These are phyloP conservation scores for Tolypocladium ovalisporum DNA, from an alignment of 2,329 filamentous ascomycete species.

Conservation along the genomic window DNA sequence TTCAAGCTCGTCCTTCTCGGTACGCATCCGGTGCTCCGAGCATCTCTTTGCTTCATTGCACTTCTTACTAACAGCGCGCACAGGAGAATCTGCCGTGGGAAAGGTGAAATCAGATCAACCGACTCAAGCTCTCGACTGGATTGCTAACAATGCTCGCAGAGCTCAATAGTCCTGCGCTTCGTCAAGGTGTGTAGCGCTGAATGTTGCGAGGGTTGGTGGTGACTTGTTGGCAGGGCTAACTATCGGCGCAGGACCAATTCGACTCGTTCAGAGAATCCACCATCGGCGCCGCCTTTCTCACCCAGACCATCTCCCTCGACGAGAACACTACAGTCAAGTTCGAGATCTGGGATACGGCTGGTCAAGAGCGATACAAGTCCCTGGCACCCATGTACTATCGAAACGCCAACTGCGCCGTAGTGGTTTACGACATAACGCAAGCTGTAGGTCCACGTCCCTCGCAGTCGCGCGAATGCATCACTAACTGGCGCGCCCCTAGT, in stretches of 20 bases:
- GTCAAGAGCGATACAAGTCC: conserved; percentile 98
- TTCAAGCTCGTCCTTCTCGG: conserved; percentile 97
- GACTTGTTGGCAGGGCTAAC: conserved; percentile 4
- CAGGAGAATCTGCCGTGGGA: conserved; percentile 97
- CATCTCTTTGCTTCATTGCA: neutral
- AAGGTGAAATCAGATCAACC: conserved; percentile 52
- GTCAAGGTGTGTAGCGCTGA: conserved; percentile 69
- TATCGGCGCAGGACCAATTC: conserved; percentile 73
- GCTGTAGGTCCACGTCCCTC: conserved; percentile 53
- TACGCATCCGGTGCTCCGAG: conserved; percentile 32
- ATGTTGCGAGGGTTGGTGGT: neutral
- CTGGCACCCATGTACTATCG: conserved; percentile 99
- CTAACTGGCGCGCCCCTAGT: conserved; percentile 36
- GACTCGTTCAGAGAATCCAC: conserved; percentile 95
- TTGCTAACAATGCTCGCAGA: conserved; percentile 40
- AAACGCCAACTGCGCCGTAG: conserved; percentile 97
- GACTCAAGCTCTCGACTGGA: neutral
- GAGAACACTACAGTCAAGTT: conserved; percentile 99
- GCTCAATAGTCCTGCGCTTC: conserved; percentile 93
- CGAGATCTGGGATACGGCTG: conserved; percentile 98
- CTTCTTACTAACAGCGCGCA: neutral
- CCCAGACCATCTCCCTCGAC: conserved; percentile 96
- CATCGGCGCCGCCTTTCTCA: conserved; percentile 96
- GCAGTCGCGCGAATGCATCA: neutral
- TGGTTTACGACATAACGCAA: conserved; percentile 99